These are phyloP conservation scores for Fraxinus latifolia DNA, from an alignment of 305 asterid species.

Conservation along the genomic window DNA sequence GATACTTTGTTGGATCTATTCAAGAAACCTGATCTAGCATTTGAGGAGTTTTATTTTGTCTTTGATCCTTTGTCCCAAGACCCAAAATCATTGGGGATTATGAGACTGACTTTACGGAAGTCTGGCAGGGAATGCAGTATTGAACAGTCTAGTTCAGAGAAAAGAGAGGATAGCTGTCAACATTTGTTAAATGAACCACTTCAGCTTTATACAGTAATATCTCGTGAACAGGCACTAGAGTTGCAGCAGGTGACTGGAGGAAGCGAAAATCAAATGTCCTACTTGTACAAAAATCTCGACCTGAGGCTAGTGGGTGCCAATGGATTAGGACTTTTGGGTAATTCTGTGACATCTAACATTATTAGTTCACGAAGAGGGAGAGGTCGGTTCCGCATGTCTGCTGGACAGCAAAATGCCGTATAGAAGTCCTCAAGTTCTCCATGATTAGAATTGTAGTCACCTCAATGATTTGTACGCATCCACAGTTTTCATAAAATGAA, in stretches of 20 bases:
- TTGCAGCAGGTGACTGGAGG: slow-evolving; percentile 46
- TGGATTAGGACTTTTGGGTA: slow-evolving; percentile 38
- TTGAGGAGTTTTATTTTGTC: slow-evolving; percentile 44
- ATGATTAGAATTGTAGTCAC: not conserved
- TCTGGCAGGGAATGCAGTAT: slow-evolving; percentile 11
- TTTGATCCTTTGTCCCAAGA: slow-evolving; percentile 48
- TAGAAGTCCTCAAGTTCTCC: not conserved
- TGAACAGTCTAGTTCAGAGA: slow-evolving; percentile 19
- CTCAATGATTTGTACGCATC: slow-evolving; percentile 7
- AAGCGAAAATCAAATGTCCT: slow-evolving; percentile 30
- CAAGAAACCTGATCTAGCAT: slow-evolving; percentile 56
- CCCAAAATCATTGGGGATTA: slow-evolving; percentile 56
- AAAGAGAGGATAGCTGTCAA: slow-evolving; percentile 22
- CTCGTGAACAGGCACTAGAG: slow-evolving; percentile 58
- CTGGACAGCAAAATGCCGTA: slow-evolving; percentile 22
- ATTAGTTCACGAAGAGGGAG: slow-evolving; percentile 42
- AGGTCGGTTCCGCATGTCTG: slow-evolving; percentile 34
- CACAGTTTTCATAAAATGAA: slow-evolving; percentile 14
- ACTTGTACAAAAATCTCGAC: slow-evolving; percentile 36
- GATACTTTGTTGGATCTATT: slow-evolving; percentile 50
- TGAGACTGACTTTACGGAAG: slow-evolving; percentile 44
- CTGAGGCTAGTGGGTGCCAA: slow-evolving; percentile 55
- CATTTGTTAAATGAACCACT: slow-evolving; percentile 29
- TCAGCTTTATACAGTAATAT: slow-evolving; percentile 52
- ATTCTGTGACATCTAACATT: slow-evolving; percentile 43